Evolutionary conservation across 768 basidiomycete species (phyloP).

Genomic region (Artomyces pyxidatus): DNA sequence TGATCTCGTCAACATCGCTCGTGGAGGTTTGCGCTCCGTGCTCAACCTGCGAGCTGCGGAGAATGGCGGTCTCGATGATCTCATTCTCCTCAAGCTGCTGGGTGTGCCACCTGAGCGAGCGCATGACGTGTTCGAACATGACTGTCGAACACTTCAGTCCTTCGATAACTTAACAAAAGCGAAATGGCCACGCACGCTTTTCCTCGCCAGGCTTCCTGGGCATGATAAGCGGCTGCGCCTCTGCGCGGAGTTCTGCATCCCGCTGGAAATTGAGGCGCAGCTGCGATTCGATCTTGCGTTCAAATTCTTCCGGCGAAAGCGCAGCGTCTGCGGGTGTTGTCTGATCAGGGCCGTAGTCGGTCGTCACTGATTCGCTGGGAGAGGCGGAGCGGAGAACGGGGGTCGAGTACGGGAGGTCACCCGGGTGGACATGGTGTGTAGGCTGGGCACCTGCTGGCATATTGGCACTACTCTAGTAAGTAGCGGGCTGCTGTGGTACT

Average conservation of each 20-base stretch:
- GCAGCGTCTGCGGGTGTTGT: conserved; percentile 33
- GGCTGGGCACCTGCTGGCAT: too few relatives aligned
- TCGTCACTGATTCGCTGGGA: conserved; percentile 39
- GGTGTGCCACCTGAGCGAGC: conserved; percentile 28
- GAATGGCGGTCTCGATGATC: conserved; percentile 31
- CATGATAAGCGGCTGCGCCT: conserved; percentile 21
- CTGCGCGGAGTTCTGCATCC: conserved; percentile 30
- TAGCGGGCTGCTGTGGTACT: too few relatives aligned
- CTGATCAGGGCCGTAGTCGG: conserved; percentile 37
- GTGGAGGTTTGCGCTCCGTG: conserved; percentile 29
- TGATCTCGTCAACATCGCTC: conserved; percentile 31
- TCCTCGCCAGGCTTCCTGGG: too few relatives aligned
- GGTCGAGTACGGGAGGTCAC: conserved; percentile 30
- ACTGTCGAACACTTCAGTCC: neutral
- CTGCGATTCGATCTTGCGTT: conserved; percentile 28
- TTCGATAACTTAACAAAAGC: neutral
- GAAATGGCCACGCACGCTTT: conserved; percentile 26
- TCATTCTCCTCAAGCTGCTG: conserved; percentile 37
- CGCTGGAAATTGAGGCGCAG: too few relatives aligned
- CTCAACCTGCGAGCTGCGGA: conserved; percentile 28
- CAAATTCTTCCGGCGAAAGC: conserved; percentile 30
- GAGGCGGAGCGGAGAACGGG: conserved; percentile 39
- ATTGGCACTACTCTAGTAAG: too few relatives aligned
- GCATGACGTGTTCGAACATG: conserved; percentile 29
- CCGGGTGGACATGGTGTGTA: conserved; percentile 15